A percentile compares a stretch with the other conserved stretches of the same genome.
These are phyloP conservation scores for Colletotrichum musicola DNA, from an alignment of 2,329 filamentous ascomycete species.

Conservation along the genomic window DNA sequence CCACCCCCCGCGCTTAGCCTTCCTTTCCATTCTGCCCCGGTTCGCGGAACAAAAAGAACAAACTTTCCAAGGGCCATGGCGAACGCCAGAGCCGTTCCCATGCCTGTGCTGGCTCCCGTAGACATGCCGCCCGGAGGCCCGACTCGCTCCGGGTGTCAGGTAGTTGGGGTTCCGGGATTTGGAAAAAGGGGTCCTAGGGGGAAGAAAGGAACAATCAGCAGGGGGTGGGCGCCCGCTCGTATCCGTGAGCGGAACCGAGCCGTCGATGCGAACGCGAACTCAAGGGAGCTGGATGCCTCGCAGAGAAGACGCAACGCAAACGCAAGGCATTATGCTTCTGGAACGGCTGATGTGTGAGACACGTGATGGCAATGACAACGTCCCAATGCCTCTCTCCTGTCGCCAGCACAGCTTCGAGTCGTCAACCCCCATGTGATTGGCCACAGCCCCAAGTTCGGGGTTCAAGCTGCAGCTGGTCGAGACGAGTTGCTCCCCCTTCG, in stretches of 20 bases:
- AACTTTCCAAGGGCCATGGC: slow-evolving; percentile 9
- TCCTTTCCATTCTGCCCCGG: neutral
- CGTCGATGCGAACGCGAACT: slow-evolving; percentile 31
- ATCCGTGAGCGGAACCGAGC: slow-evolving; percentile 14
- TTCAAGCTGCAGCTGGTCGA: neutral
- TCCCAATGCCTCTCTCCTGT: slow-evolving; percentile 3
- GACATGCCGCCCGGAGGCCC: neutral
- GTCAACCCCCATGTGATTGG: slow-evolving; percentile 15
- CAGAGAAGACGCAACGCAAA: neutral
- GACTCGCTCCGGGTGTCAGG: slow-evolving; percentile 16
- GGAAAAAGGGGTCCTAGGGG: neutral
- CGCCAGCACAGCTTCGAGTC: neutral
- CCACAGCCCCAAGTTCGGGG: neutral
- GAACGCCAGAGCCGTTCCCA: slow-evolving; percentile 5
- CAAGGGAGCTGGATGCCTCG: slow-evolving; percentile 4
- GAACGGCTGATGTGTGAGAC: slow-evolving; percentile 38
- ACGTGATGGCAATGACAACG: slow-evolving; percentile 29
- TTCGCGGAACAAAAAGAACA: neutral
- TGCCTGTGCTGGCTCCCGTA: slow-evolving; percentile 5
- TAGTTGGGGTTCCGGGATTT: neutral
- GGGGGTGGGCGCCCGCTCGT: slow-evolving; percentile 9
- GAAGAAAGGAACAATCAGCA: neutral
- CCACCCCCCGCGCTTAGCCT: neutral
- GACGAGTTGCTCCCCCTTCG: neutral
- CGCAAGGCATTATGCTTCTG: slow-evolving; percentile 22